Conservation (phyloP, 306 rosid species). For the Sphenostylis stenocarpa region DNA sequence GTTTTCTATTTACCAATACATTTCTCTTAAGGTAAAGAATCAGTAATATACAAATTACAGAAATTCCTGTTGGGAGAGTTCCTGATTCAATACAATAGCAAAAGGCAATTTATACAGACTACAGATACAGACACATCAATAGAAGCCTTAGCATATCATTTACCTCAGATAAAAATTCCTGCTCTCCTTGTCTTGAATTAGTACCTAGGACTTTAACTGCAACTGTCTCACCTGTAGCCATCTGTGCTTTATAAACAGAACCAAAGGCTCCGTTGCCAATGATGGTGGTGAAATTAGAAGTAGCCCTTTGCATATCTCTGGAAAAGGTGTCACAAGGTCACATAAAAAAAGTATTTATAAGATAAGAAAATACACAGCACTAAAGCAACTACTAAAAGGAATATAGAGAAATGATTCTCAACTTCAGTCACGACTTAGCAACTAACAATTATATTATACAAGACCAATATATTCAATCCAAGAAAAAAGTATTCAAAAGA, state of each 20-base stretch:
- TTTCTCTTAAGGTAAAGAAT: background rate
- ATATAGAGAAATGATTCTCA: background rate
- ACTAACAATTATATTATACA: background rate
- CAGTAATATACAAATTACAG: background rate
- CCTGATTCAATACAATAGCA: constrained; percentile 7
- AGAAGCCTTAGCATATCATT: background rate
- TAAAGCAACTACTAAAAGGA: background rate
- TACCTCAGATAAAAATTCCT: constrained; percentile 94
- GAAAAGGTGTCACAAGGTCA: constrained; percentile 23
- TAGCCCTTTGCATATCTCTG: constrained; percentile 85
- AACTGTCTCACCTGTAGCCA: constrained; percentile 70
- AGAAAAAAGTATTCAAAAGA: background rate
- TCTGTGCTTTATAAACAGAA: constrained; percentile 88
- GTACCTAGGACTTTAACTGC: constrained; percentile 88
- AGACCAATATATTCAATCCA: background rate
- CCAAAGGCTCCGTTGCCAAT: constrained; percentile 98
- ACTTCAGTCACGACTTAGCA: background rate
- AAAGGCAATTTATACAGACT: constrained; percentile 5
- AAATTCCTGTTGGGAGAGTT: background rate
- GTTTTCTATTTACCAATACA: background rate
- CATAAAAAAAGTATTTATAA: background rate
- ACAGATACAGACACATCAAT: background rate
- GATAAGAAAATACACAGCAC: background rate
- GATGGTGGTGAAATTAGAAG: constrained; percentile 80
- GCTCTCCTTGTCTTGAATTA: constrained; percentile 94